Evolutionary conservation across 1,284 basidiomycete species (phyloP), one percentile per base, ranked within the genome.

Genomic region (Hortiboletus rubellus): DNA sequence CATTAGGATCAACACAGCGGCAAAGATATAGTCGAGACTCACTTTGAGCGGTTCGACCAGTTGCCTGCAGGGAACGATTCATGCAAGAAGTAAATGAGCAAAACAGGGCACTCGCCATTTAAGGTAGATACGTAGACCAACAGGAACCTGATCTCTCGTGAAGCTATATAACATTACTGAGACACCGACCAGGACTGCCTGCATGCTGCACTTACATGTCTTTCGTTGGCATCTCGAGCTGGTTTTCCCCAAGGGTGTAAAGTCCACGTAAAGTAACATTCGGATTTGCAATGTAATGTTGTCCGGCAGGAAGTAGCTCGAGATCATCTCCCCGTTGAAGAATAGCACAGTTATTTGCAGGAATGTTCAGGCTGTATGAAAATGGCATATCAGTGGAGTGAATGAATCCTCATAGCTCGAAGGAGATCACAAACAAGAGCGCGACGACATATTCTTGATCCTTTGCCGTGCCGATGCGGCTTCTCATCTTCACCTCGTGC

Each of bases 221-320:
- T 72, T 91, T 91, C 9, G 89, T 91, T 4, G 89, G 87, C 85
- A 91, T 87, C 71, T 91, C 90, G 33, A 89, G 72, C 71, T 92
- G 89, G 64, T 87, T 89, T 69, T 92, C 89, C 24, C 90, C 89
- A 1, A 87, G 80, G 3, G 89, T 90, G 69, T 84, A 92, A 30
- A 91, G 63, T 8, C 88, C 89, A 56, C 90, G 86, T 10, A 92
- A 74, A 3, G 88, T 91, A 41, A 92, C 85, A 58, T 85, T 89
- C 3, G 89, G 88, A 64, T 89, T 88, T 7, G 89, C 91, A 65
- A 92, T 87, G 59, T 85, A 90, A 56, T 89, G 89, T 66, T 92
- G 89, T 7, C 89, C 89, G 40, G 90, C 89, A 47, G 85, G 79
- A 17, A 92, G 78, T 7, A 91, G 78, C 64, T 89, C 84, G 36